phyloP scores from a whole-genome alignment of 2,329 filamentous ascomycete genomes.

The Cladophialophora carrionii region DNA sequence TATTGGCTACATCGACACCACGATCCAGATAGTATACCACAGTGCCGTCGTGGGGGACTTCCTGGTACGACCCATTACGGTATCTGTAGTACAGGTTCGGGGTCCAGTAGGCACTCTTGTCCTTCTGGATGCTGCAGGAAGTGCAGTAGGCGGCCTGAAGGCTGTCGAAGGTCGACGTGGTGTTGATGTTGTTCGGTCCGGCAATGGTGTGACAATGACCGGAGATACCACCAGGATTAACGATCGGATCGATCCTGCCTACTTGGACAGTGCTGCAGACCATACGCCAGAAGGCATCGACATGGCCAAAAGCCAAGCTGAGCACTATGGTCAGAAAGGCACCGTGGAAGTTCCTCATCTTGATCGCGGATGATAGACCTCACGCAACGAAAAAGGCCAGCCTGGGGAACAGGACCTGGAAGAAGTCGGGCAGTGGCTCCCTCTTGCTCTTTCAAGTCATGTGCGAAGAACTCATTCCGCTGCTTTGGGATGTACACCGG shows the following conservation, averaged over 20 bases:
- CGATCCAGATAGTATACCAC: conserved; percentile 33
- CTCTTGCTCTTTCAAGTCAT: conserved; percentile 20
- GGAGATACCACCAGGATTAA: conserved; percentile 63
- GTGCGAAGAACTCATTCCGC: conserved; percentile 12
- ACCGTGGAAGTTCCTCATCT: conserved; percentile 29
- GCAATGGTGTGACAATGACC: conserved; percentile 74
- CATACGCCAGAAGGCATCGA: conserved; percentile 83
- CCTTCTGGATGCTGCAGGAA: conserved; percentile 76
- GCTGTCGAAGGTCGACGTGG: conserved; percentile 59
- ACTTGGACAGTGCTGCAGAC: conserved; percentile 71
- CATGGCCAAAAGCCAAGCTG: conserved; percentile 37
- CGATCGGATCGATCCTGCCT: conserved; percentile 76
- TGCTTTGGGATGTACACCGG: conserved; percentile 22
- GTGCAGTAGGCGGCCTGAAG: conserved; percentile 70
- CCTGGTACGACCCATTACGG: conserved; percentile 54
- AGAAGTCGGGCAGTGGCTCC: background rate
- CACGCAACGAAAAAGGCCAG: conserved; percentile 20
- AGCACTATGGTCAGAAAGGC: conserved; percentile 31
- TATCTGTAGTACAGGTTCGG: conserved; percentile 78
- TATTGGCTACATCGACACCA: conserved; percentile 52
- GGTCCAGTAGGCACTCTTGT: conserved; percentile 85
- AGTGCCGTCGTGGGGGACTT: conserved; percentile 58
- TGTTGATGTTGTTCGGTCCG: conserved; percentile 70
- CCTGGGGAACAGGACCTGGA: conserved; percentile 18
- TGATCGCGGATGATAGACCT: conserved; percentile 20